These are phyloP conservation scores for Pseudogymnoascus sp. DNA, from an alignment of 2,329 filamentous ascomycete species.

Conservation along the genomic window DNA sequence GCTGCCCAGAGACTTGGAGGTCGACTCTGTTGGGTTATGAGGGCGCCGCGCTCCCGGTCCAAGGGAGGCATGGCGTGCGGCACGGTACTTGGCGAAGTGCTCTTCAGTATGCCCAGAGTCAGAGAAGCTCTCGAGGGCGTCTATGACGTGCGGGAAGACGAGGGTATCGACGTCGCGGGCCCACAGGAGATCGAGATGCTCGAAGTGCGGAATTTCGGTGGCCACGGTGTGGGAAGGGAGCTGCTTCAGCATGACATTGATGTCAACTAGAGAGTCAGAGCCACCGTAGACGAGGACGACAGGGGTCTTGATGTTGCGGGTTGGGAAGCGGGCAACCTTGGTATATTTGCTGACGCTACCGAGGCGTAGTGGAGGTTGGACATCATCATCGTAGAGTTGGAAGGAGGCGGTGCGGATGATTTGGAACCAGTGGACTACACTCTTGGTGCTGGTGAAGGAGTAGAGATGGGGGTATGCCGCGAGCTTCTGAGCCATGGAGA, in stretches of 20 bases:
- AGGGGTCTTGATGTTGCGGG: constrained; percentile 92
- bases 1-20: not conserved
- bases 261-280: constrained; percentile 88
- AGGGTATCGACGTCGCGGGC: constrained; percentile 72
- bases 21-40: not conserved
- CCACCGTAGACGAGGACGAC: constrained; percentile 91
- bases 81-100: constrained; percentile 49
- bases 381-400: constrained; percentile 97
- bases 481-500: constrained; percentile 78
- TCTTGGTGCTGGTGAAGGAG: constrained; percentile 94
- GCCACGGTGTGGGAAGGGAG: constrained; percentile 78
- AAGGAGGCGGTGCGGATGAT: constrained; percentile 95
- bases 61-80: constrained; percentile 23
- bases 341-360: constrained; percentile 74
- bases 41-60: constrained; percentile 15
- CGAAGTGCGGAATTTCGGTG: constrained; percentile 83
- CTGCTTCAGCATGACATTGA: constrained; percentile 83
- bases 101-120: constrained; percentile 49
- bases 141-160: constrained; percentile 87
- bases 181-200: constrained; percentile 97
- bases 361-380: constrained; percentile 67
- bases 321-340: constrained; percentile 93
- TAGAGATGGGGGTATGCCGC: constrained; percentile 94
- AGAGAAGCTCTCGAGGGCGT: constrained; percentile 69
- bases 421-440: constrained; percentile 98